Conservation (phyloP, 805 yeast genomes). For the Saccharomycopsis fermentans region DNA sequence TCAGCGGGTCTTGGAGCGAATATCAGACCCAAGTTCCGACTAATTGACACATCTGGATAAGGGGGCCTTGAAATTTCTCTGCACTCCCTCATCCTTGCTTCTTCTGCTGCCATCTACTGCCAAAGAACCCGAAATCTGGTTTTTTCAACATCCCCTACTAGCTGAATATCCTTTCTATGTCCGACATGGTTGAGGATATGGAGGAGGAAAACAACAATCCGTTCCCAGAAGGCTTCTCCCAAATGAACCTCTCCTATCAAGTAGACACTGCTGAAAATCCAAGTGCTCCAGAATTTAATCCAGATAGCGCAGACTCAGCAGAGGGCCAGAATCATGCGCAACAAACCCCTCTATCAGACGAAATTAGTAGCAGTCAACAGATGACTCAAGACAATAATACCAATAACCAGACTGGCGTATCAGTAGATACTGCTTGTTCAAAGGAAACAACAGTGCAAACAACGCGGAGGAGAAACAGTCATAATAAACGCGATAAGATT, state of each 20-base stretch:
- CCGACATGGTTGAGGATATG: slow-evolving; percentile 1
- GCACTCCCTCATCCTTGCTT: no score
- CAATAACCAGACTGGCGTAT: background rate
- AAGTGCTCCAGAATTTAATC: background rate
- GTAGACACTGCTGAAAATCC: background rate
- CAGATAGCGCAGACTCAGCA: background rate
- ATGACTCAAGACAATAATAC: background rate
- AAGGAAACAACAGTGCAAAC: background rate
- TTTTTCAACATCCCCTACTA: background rate
- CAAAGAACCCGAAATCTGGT: background rate
- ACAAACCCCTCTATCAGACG: background rate
- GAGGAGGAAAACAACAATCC: slow-evolving; percentile 19
- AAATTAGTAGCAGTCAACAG: background rate
- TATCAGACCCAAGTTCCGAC: no score
- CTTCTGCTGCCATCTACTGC: no score
- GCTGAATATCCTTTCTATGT: background rate
- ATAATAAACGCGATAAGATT: slow-evolving; percentile 2
- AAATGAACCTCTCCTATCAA: slow-evolving; percentile 14
- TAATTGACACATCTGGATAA: no score
- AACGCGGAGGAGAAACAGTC: background rate
- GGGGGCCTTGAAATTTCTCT: no score
- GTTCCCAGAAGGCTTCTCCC: slow-evolving; percentile 12
- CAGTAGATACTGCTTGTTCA: background rate
- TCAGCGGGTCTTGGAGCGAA: no score
- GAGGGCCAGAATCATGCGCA: background rate